These are phyloP conservation scores for Adansonia grandidieri DNA, from an alignment of 441 rosid species.

Conservation along the genomic window DNA sequence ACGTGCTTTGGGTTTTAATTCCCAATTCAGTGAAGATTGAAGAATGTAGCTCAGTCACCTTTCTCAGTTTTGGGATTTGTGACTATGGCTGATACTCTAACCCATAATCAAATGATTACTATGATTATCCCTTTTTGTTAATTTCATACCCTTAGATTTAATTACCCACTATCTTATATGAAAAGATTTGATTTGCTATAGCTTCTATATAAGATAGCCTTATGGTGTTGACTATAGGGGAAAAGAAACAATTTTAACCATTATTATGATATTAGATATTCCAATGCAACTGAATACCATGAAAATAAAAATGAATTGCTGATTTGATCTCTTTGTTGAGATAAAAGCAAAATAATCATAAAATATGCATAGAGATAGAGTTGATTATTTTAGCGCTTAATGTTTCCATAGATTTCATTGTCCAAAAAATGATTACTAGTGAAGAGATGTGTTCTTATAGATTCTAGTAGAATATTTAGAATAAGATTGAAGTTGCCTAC, in stretches of 20 bases:
- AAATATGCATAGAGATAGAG: background rate
- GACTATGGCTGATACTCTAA: background rate
- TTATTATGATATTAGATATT: background rate
- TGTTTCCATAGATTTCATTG: background rate
- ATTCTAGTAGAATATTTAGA: too few relatives aligned
- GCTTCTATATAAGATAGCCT: background rate
- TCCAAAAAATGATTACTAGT: background rate
- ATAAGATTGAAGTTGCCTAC: too few relatives aligned
- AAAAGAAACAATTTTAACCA: background rate
- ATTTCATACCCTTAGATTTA: background rate
- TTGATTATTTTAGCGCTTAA: background rate
- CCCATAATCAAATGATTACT: background rate
- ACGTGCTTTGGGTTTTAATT: background rate
- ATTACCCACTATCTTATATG: background rate
- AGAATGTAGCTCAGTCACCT: background rate
- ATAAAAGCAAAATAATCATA: background rate
- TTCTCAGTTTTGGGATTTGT: background rate
- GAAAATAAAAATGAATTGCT: background rate
- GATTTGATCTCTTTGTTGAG: background rate
- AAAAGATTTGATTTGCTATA: background rate
- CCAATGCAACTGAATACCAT: background rate
- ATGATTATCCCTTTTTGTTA: background rate
- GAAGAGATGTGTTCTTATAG: background rate
- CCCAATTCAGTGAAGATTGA: background rate
- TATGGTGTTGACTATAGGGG: too few relatives aligned